Base-by-base conservation (phyloP, 2,329 filamentous ascomycete species). In the Arachnopeziza araneosa region DNA sequence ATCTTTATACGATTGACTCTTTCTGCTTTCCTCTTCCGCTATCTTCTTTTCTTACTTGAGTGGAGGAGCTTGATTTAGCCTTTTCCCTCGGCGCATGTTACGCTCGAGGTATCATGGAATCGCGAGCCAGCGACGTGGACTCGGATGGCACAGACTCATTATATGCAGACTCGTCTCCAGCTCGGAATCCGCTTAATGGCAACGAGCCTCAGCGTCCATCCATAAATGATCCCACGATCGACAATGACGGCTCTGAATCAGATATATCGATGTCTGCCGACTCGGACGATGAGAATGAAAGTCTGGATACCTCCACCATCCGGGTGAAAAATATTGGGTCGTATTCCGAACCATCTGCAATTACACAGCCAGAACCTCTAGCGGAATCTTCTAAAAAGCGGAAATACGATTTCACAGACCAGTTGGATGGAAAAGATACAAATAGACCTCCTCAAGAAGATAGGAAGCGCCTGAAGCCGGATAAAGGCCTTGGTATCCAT, bases 241-340 rank as follows among this genome's bases (percentile, higher is more conserved):
- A 66, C 23, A 61, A 65, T 56, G 63, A 69, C 64, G 67, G 70
- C 54, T 73, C 72, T 44, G 66, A 61, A 52, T 74, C 73, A 4
- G 73, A 75, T 63, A 63, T 74, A 52, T 73, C 72, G 50, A 75
- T 75, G 73, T 70, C 68, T 57, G 67, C 69, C 50, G 71, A 73
- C 30, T 69, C 67, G 21, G 72, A 73, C 30, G 70, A 71, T 49
- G 69, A 70, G 61, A 66, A 71, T 50, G 57, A 66, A 17, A 14
- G 12, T 14, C 36, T 12, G 12, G 3, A 44, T 44, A 44, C 17
- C 36, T 14, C 36, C 12, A 8, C 36, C 17, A 44, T 44, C 6
- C 36, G 12, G 12, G 36, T 44, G 36, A 44, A 19, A 5, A 14
- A 44, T 44, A 44, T 4, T 14, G 36, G 36, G 17, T 44, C 36